phyloP scores from a whole-genome alignment of 371 early-diverging fungal species.

The Syncephalis fuscata region DNA sequence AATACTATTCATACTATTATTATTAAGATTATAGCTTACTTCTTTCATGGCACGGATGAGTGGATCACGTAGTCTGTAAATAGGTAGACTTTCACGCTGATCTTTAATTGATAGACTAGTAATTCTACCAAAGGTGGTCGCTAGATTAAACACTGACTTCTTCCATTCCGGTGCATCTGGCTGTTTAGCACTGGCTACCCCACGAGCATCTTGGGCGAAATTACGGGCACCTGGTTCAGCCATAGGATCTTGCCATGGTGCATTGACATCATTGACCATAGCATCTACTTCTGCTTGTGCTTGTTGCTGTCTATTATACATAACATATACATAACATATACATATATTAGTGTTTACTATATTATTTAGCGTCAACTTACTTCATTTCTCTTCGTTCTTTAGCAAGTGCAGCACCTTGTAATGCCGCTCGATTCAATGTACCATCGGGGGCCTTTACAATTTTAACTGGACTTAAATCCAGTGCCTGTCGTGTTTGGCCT shows the following conservation, averaged over 20 bases:
- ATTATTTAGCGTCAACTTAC: constrained; percentile 6
- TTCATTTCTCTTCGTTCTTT: constrained; percentile 83
- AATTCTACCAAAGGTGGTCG: constrained; percentile 82
- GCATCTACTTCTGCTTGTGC: constrained; percentile 75
- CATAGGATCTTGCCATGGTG: constrained; percentile 93
- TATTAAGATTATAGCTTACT: background rate
- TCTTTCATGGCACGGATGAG: constrained; percentile 70
- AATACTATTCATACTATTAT: background rate
- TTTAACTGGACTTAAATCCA: constrained; percentile 87
- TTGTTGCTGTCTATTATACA: constrained; percentile 52
- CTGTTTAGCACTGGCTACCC: constrained; percentile 29
- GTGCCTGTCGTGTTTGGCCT: constrained; percentile 73
- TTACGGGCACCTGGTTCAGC: constrained; percentile 67
- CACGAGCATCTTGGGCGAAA: constrained; percentile 79
- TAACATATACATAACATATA: background rate
- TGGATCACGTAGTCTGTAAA: constrained; percentile 59
- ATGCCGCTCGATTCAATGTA: constrained; percentile 85
- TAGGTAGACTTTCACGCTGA: constrained; percentile 82
- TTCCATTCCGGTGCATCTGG: constrained; percentile 89
- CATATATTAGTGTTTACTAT: background rate
- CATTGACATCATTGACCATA: constrained; percentile 75
- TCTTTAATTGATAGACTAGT: constrained; percentile 79
- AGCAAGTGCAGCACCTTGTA: constrained; percentile 80
- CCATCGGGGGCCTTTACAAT: constrained; percentile 96
- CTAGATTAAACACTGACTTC: constrained; percentile 64